phyloP scores from a whole-genome alignment of 2,329 filamentous ascomycete species.

The Fusarium pininemorale region DNA sequence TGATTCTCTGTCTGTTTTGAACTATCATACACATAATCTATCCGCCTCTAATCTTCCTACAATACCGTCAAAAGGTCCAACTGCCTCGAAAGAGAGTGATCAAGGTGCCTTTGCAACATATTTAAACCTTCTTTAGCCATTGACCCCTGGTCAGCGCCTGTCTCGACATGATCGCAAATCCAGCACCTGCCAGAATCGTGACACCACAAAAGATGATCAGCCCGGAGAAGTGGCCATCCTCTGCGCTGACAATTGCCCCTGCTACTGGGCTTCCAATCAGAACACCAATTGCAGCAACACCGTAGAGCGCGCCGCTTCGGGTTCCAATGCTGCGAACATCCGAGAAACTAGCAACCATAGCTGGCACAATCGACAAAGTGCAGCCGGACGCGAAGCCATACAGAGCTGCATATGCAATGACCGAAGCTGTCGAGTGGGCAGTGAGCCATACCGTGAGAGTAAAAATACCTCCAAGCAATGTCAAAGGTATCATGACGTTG shows the following conservation, averaged over 20 bases:
- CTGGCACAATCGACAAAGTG: conserved; percentile 45
- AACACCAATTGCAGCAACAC: conserved; percentile 16
- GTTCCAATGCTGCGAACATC: conserved; percentile 64
- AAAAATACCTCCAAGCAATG: conserved; percentile 43
- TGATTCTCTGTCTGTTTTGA: not conserved
- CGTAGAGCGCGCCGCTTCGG: conserved; percentile 54
- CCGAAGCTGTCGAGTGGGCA: conserved; percentile 35
- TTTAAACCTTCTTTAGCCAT: not conserved
- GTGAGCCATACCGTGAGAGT: conserved; percentile 51
- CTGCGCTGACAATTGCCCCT: conserved; percentile 19
- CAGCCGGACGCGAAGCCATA: conserved; percentile 51
- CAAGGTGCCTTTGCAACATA: not conserved
- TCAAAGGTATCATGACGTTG: conserved; percentile 57
- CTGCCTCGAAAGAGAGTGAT: not conserved
- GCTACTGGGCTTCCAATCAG: conserved; percentile 38
- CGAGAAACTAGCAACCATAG: conserved; percentile 58
- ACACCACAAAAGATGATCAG: conserved; percentile 3
- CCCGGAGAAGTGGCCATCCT: not conserved
- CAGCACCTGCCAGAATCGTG: not conserved
- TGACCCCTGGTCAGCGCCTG: not conserved
- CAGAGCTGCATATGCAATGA: conserved; percentile 45
- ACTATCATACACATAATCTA: not conserved
- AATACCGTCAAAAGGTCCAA: too few species aligned
- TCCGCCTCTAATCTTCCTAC: fast-evolving
- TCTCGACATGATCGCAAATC: not conserved